phyloP scores from a whole-genome alignment of 441 rosid genomes.

The Metrosideros polymorpha region DNA sequence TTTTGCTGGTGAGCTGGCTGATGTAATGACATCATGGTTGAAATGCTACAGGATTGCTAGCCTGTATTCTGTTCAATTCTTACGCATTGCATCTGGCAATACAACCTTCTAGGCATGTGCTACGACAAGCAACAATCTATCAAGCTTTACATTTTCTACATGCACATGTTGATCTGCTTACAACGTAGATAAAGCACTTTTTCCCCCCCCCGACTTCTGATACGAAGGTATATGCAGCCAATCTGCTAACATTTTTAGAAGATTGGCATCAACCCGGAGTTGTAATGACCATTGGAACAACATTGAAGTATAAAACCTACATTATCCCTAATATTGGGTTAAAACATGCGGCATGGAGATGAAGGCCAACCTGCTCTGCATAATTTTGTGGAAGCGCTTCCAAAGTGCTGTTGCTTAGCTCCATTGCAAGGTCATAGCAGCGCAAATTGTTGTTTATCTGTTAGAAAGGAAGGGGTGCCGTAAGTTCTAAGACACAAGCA shows the following conservation, averaged over 20 bases:
- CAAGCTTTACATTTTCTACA: background rate
- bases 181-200: background rate
- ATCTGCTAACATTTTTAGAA: background rate
- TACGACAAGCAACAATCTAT: background rate
- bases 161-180: background rate
- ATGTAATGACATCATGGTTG: background rate
- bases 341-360: background rate
- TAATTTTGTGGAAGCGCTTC: constrained; percentile 98
- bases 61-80: background rate
- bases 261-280: background rate
- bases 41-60: background rate
- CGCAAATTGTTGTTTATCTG: constrained; percentile 98
- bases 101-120: background rate
- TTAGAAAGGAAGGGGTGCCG: background rate
- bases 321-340: background rate
- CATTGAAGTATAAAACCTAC: background rate
- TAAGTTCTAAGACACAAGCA: background rate
- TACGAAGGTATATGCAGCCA: background rate
- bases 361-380: constrained; percentile 69
- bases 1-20: background rate
- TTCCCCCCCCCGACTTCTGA: background rate
- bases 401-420: constrained; percentile 76
- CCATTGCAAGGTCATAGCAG: constrained; percentile 99
- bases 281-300: background rate
- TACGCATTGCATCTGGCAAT: background rate